Percentiles rank a stretch among this genome's conserved stretches.
Conservation (phyloP, 139 green algal genomes). For the Zygnema cylindricum region DNA sequence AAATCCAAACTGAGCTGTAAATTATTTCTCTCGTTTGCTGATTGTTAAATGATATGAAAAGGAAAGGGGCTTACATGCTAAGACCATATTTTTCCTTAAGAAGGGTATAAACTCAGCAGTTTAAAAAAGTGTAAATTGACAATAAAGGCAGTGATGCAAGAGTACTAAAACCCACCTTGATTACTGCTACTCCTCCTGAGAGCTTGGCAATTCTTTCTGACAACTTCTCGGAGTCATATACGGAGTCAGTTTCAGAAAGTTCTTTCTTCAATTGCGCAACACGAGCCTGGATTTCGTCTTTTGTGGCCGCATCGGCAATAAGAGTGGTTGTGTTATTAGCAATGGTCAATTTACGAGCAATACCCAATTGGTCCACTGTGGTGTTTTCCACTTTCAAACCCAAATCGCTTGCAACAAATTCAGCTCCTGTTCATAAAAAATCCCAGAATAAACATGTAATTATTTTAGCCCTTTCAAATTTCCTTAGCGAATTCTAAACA, state of each 20-base stretch:
- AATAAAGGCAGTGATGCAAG: no score
- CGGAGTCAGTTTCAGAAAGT: constrained; percentile 89
- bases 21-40: no score
- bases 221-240: constrained; percentile 99
- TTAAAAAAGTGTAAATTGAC: no score
- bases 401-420: constrained; percentile 95
- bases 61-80: no score
- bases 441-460: no score
- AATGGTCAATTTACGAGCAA: constrained; percentile 88
- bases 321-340: constrained; percentile 82
- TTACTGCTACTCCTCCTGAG: constrained; percentile 92
- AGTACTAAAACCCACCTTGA: constrained; percentile 94
- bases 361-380: constrained; percentile 89
- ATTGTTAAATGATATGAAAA: no score
- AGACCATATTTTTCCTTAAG: no score
- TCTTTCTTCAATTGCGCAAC: constrained; percentile 96
- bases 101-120: no score
- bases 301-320: constrained; percentile 91
- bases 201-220: constrained; percentile 98
- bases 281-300: constrained; percentile 95
- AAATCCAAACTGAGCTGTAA: no score
- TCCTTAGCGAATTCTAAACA: no score
- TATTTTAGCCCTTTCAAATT: no score
- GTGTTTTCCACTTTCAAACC: constrained; percentile 79
- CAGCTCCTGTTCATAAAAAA: no score